Base-by-base conservation (phyloP, 306 rosid species). In the Bauhinia variegata region DNA sequence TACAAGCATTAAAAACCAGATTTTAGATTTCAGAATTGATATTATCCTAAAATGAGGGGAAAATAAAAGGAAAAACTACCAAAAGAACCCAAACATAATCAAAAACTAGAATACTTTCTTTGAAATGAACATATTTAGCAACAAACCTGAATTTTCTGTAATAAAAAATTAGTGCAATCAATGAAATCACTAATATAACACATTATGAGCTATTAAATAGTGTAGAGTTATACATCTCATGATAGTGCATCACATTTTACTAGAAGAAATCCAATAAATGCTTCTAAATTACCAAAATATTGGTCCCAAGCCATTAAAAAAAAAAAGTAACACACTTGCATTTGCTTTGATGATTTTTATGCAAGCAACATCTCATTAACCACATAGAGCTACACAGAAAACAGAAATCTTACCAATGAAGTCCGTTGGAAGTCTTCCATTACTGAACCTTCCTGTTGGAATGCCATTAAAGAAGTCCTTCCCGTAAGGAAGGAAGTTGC, bases 401-500 rank as follows among this genome's bases (percentile, higher is more conserved):
- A 14, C 31, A 47, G 37, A 44, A 74, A 18, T 2, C 12, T 58
- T 85, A 90, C 92, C 96, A 65, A 87, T 81, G 65, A 82, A 87
- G 56, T 90, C 96, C 0, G 95, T 80, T 75, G 89, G 84, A 17
- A 90, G 96, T 54, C 90, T 78, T 1, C 95, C 95, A 75, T 87
- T 65, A 9, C 75, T 46, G 68, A 90, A 90, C 63, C 95, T 80
- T 53, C 92, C 95, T 0, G 96, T 90, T 0, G 96, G 89, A 64
- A 17, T 82, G 57, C 79, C 73, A 41, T 76, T 28, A 13, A 79
- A 85, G 89, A 83, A 87, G 70, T 85, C 60, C 14, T 74, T 82
- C 5, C 95, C 96, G 57, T 90, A 90, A 62, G 96, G 96, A 62
- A 65, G 84, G 57, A 87, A 87, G 63, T 90, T 90, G 57, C 92